These are phyloP conservation scores for Exutisphaerella laricina DNA, from an alignment of 2,329 filamentous ascomycete species.

Conservation along the genomic window DNA sequence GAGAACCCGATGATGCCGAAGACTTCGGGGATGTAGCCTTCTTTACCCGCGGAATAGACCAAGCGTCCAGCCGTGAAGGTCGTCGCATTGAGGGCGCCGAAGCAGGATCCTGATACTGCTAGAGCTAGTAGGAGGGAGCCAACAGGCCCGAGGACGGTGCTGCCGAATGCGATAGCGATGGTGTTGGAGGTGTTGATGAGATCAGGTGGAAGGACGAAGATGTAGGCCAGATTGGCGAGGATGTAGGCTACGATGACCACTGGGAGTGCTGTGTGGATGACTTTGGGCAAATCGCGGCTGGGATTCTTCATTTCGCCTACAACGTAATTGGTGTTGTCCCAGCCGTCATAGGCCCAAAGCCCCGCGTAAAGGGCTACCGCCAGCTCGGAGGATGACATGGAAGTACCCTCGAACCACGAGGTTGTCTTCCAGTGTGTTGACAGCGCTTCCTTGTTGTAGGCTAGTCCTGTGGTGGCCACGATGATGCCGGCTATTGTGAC, in stretches of 20 bases:
- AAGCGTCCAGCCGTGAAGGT: slow-evolving; percentile 90
- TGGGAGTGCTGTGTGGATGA: slow-evolving; percentile 95
- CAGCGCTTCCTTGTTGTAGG: slow-evolving; percentile 62
- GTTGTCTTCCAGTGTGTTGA: slow-evolving; percentile 71
- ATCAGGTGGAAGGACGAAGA: slow-evolving; percentile 78
- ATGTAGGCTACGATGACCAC: slow-evolving; percentile 87
- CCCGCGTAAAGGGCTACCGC: slow-evolving; percentile 93
- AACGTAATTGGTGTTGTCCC: slow-evolving; percentile 99
- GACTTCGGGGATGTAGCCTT: slow-evolving; percentile 80
- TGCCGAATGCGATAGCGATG: slow-evolving; percentile 89
- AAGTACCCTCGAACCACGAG: slow-evolving; percentile 81
- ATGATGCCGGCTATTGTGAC: slow-evolving; percentile 85
- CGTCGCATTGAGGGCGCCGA: slow-evolving; percentile 89
- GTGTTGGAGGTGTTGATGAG: slow-evolving; percentile 86
- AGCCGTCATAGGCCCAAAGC: slow-evolving; percentile 96
- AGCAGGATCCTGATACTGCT: slow-evolving; percentile 84
- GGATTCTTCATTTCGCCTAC: slow-evolving; percentile 95
- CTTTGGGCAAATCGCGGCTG: slow-evolving; percentile 78
- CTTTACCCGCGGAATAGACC: slow-evolving; percentile 89
- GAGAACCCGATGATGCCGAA: slow-evolving; percentile 78
- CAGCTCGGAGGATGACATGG: slow-evolving; percentile 73
- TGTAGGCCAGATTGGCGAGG: slow-evolving; percentile 87
- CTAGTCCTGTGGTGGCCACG: slow-evolving; percentile 79
- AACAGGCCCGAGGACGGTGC: slow-evolving; percentile 77
- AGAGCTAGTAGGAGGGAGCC: slow-evolving; percentile 82